These are phyloP conservation scores for Metarhizium brunneum DNA, from an alignment of 2,329 filamentous ascomycete genomes.

Conservation along the genomic window DNA sequence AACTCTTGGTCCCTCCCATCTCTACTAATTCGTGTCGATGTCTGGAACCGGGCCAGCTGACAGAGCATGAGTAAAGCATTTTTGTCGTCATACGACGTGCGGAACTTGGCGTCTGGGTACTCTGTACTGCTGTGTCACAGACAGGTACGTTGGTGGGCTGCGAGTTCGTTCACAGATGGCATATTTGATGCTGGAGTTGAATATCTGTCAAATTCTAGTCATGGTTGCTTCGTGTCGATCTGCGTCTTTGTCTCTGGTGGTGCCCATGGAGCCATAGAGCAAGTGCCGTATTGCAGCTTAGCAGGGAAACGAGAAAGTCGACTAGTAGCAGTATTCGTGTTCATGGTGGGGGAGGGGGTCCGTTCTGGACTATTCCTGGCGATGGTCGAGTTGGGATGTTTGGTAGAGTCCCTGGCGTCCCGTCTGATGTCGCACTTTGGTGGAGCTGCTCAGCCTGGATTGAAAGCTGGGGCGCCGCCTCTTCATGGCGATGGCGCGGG, in stretches of 20 bases:
- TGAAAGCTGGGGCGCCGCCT: neutral
- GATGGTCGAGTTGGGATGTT: neutral
- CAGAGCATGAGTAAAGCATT: neutral
- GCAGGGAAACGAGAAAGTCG: no score
- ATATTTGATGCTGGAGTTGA: no score
- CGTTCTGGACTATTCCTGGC: neutral
- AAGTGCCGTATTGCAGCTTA: no score
- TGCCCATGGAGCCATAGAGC: no score
- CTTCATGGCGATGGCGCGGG: neutral
- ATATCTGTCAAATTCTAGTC: neutral
- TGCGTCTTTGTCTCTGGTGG: no score
- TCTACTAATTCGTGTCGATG: no score
- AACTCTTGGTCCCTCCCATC: no score
- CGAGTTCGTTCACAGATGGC: no score
- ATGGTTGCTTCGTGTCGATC: neutral
- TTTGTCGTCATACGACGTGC: neutral
- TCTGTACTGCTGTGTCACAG: neutral
- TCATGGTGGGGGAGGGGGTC: no score
- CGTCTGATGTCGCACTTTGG: slow-evolving; percentile 1
- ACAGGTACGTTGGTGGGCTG: neutral
- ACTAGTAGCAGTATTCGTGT: no score
- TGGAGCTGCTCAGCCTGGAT: neutral
- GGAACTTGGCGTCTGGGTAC: neutral
- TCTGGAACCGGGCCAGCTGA: neutral
- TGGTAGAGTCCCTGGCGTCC: neutral